Conservation (phyloP, 139 green algal genomes). For the Micractinium conductrix region DNA sequence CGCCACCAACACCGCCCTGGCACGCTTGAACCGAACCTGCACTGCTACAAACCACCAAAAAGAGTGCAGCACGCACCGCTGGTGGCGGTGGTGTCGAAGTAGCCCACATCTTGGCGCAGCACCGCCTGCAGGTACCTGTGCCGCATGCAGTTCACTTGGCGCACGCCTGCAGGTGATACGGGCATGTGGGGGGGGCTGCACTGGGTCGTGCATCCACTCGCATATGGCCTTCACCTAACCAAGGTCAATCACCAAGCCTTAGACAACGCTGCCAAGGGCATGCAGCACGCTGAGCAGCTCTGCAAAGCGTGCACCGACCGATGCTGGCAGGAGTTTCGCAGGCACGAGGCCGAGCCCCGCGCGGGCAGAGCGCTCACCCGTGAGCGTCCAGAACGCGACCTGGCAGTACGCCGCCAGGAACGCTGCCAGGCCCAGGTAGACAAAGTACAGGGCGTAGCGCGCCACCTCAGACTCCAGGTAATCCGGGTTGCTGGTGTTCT, state of each 20-base stretch:
- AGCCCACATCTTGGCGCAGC: slow-evolving; percentile 86
- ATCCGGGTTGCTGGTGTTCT: not conserved
- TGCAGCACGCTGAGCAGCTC: no score
- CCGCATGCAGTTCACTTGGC: slow-evolving; percentile 48
- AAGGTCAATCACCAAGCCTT: no score
- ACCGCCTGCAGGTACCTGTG: slow-evolving; percentile 62
- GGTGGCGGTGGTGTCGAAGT: slow-evolving; percentile 80
- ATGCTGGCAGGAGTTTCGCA: no score
- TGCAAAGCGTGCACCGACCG: no score
- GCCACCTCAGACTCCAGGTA: not conserved
- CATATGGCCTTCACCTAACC: no score
- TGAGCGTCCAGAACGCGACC: slow-evolving; percentile 50
- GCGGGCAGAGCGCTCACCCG: slow-evolving; percentile 31
- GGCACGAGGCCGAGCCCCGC: no score
- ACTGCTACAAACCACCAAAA: no score
- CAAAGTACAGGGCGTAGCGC: slow-evolving; percentile 51
- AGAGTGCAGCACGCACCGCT: slow-evolving; percentile 49
- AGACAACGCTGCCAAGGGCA: no score
- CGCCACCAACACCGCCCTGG: not conserved
- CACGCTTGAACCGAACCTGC: not conserved
- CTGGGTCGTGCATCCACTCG: no score
- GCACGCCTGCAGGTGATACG: slow-evolving; percentile 27
- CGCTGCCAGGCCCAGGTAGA: slow-evolving; percentile 69
- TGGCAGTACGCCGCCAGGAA: slow-evolving; percentile 57
- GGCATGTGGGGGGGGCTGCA: no score